Conservation (phyloP, 1,284 basidiomycete species). For the Cutaneotrichosporon sp. region DNA sequence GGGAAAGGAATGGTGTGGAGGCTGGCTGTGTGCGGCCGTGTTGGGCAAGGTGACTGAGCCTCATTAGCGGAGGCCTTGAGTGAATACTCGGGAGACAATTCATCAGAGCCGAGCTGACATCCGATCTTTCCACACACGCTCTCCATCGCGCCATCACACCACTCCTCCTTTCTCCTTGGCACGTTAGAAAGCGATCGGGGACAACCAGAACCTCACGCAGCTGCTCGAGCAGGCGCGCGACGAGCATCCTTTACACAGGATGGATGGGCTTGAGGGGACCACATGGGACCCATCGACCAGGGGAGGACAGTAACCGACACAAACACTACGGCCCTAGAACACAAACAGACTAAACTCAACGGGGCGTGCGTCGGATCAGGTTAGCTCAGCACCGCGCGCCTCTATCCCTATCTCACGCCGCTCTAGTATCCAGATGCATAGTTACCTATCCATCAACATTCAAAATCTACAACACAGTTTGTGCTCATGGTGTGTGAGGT, state of each 20-base stretch:
- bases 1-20: background rate
- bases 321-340: background rate
- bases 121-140: background rate
- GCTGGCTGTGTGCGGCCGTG: background rate
- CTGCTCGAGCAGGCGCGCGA: conserved; percentile 75
- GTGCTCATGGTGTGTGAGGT: background rate
- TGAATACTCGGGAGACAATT: background rate
- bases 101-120: background rate
- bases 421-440: conserved; percentile 9
- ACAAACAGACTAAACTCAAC: background rate
- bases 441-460: background rate
- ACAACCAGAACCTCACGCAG: conserved; percentile 67
- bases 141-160: too few species aligned
- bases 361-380: too few species aligned
- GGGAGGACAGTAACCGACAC: background rate
- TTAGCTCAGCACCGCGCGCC: too few species aligned
- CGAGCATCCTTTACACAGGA: conserved; percentile 66
- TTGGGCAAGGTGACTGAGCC: background rate
- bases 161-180: background rate
- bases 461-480: conserved; percentile 1
- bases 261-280: conserved; percentile 43
- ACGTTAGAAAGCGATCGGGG: conserved; percentile 72
- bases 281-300: conserved; percentile 37
- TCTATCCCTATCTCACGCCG: background rate
- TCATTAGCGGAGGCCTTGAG: too few species aligned